Base-by-base conservation (phyloP, 495 filamentous ascomycete species). In the Penicillium waksmanii region DNA sequence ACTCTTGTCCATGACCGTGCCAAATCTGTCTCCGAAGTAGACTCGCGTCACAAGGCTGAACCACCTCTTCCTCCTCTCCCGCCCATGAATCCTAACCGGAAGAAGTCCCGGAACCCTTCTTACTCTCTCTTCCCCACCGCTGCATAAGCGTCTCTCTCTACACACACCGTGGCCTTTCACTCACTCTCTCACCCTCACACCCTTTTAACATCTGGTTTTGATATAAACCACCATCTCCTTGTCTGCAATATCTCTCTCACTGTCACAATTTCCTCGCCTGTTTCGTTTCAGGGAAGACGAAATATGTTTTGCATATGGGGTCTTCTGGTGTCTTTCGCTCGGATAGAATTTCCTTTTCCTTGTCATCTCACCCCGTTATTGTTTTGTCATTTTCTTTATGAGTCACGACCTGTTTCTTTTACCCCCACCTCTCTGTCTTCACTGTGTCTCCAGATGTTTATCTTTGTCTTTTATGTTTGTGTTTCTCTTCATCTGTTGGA, bases 81-180 rank as follows among this genome's bases (percentile, higher is more conserved):
- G 11, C 36, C 56, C n/a, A 65, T 55, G 54, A 62, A 69, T 42
- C 57, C 59, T 3, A 64, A 58, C 51, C 60, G 72, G 17, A 72
- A 66, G 60, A 73, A 71, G 61, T 70, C 60, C 63, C 71, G 76
- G 51, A 71, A 70, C 21, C 62, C 74, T 17, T 79, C 76, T 18
- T 80, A 80, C 61, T 80, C 78, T 46, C 74, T 80, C 56, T 80
- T 80, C 56, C 78, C 77, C 8, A 61, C 74, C 18, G 57, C 64
- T 23, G 55, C 67, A 3, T 62, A 31, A 67, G 56, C 54, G 42
- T 18, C 42, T 23, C 7, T 53, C 11, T 25, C 25, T 17, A 46
- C 17, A 18, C 43, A 23, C 15, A 31, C 27, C 27, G 8, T 31
- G 27, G 0, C 27, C 27, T 1, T 23, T 23, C 3, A 23, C 23